Evolutionary conservation across 495 filamentous ascomycete species (phyloP).

Genomic region (Xylaria grammica): DNA sequence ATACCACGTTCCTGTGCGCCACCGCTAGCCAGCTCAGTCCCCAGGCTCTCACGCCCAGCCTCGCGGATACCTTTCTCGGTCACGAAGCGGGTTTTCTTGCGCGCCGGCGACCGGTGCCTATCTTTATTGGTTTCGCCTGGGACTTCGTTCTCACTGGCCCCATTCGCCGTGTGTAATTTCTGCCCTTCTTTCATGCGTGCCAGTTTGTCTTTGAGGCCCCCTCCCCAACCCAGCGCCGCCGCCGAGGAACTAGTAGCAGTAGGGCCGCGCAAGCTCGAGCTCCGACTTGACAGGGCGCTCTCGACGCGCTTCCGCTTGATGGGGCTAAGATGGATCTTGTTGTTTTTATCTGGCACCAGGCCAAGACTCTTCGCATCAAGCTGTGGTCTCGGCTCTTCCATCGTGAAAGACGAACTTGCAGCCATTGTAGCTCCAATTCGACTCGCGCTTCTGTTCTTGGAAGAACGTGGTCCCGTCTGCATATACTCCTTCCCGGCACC

Average conservation of each 20-base stretch:
- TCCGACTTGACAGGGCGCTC: conserved; percentile 42
- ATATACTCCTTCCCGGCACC: conserved; percentile 82
- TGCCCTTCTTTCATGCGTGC: conserved; percentile 61
- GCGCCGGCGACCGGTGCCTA: conserved; percentile 49
- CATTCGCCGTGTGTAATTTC: conserved; percentile 35
- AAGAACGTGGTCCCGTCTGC: conserved; percentile 36
- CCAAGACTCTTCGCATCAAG: conserved; percentile 59
- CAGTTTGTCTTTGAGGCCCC: conserved; percentile 50
- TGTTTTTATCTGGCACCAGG: conserved; percentile 60
- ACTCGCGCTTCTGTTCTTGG: conserved; percentile 21
- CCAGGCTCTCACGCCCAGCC: conserved; percentile 76
- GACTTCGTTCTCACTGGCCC: conserved; percentile 20
- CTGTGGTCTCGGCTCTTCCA: conserved; percentile 32
- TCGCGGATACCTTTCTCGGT: conserved; percentile 77
- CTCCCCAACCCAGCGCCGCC: conserved; percentile 55
- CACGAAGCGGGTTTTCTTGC: conserved; percentile 84
- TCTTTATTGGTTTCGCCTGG: conserved; percentile 11
- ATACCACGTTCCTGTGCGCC: conserved; percentile 42
- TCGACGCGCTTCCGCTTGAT: conserved; percentile 69
- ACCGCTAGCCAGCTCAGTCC: conserved; percentile 60
- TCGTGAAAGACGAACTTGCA: conserved; percentile 4
- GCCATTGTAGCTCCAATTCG: conserved; percentile 15
- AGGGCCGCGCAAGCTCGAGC: conserved; percentile 24
- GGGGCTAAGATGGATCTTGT: conserved; percentile 69
- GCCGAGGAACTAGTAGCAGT: conserved; percentile 15